A percentile compares a stretch with the other conserved stretches of the same genome.
Evolutionary conservation across 2,329 filamentous ascomycete species (phyloP).

Genomic region (Cytospora leucostoma): DNA sequence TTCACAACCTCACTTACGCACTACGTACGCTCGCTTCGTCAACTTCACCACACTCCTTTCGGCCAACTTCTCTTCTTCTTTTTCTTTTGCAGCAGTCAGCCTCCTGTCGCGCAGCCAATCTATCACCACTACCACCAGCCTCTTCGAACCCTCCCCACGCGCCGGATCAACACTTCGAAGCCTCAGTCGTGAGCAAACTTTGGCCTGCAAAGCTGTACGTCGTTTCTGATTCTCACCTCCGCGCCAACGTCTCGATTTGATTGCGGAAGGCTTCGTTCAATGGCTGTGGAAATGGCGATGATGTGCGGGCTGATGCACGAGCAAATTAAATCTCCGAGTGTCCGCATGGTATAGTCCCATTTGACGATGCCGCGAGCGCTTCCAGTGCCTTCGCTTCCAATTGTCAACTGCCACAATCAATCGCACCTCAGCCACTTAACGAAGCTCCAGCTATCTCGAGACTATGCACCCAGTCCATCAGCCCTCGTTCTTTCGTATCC

Average conservation of each 20-base stretch:
- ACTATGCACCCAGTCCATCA: neutral
- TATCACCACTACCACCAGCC: neutral
- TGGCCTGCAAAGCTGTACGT: slow-evolving; percentile 19
- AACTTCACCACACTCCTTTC: slow-evolving; percentile 8
- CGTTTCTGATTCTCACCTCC: neutral
- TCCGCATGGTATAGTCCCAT: slow-evolving; percentile 4
- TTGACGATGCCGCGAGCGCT: neutral
- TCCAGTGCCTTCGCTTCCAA: neutral
- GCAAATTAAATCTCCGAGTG: slow-evolving; percentile 27
- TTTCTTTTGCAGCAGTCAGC: neutral
- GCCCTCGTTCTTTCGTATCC: neutral
- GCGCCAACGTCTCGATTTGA: slow-evolving; percentile 2
- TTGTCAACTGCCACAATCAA: neutral
- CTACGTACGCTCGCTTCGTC: neutral
- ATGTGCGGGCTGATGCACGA: slow-evolving; percentile 25
- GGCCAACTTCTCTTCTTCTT: neutral
- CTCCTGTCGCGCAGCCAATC: slow-evolving; percentile 1
- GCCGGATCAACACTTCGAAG: neutral
- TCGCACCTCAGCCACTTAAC: neutral
- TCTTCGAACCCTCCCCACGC: neutral
- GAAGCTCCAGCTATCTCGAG: slow-evolving; percentile 2
- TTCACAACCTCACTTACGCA: neutral
- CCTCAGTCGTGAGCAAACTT: neutral
- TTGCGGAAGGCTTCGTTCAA: slow-evolving; percentile 9
- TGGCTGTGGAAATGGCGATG: slow-evolving; percentile 14